Evolutionary conservation across 352 stramenopile genomes (phyloP).

Genomic region (Globisporangium takayamanum): DNA sequence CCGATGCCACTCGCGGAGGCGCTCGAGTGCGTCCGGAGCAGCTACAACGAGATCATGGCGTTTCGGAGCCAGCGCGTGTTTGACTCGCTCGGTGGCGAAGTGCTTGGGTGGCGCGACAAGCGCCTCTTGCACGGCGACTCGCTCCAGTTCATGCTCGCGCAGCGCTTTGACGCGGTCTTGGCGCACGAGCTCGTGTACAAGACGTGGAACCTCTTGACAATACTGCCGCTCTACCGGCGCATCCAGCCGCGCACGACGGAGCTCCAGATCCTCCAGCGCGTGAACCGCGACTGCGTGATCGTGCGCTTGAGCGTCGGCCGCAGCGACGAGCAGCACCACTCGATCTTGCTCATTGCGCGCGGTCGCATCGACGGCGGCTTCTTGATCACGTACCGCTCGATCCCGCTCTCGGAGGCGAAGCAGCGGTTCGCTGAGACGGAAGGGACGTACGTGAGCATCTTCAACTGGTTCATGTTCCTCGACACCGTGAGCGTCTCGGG

Average conservation of each 20-base stretch:
- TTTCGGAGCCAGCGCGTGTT: conserved; percentile 36
- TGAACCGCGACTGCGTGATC: conserved; percentile 58
- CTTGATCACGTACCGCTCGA: conserved; percentile 62
- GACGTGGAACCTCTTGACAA: conserved; percentile 59
- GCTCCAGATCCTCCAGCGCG: conserved; percentile 45
- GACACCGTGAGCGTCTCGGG: conserved; percentile 18
- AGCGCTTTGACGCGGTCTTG: conserved; percentile 40
- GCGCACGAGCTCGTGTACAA: conserved; percentile 54
- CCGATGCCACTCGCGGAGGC: conserved; percentile 33
- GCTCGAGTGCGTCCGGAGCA: conserved; percentile 41
- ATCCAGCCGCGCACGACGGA: conserved; percentile 57
- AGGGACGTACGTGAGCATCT: conserved; percentile 50
- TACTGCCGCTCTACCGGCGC: conserved; percentile 36
- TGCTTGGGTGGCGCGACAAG: conserved; percentile 50
- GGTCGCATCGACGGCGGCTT: conserved; percentile 55
- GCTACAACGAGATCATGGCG: conserved; percentile 57
- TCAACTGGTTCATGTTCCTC: conserved; percentile 78
- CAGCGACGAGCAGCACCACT: conserved; percentile 31
- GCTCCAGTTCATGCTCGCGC: conserved; percentile 59
- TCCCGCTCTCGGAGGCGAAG: conserved; percentile 41
- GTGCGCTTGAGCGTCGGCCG: conserved; percentile 38
- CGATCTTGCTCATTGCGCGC: conserved; percentile 52
- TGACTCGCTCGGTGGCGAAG: conserved; percentile 33
- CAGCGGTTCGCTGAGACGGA: conserved; percentile 37
- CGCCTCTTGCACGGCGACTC: conserved; percentile 28